Percentiles rank a stretch among this genome's conserved stretches.
Conservation (phyloP, 2,329 filamentous ascomycete genomes). For the Parastagonospora nodorum region DNA sequence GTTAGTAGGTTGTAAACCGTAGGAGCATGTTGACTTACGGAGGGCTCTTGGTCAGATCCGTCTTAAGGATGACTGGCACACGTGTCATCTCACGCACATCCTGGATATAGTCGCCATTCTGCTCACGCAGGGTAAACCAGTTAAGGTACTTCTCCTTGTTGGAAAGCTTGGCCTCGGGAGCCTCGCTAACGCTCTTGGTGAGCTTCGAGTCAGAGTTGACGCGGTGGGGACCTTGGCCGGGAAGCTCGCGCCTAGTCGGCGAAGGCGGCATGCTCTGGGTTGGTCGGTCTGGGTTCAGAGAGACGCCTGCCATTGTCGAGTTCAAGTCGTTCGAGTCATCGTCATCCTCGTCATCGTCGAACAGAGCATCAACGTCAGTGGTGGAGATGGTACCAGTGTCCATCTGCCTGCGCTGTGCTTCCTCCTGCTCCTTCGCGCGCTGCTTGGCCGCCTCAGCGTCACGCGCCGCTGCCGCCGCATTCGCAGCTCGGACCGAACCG, state of each 20-base stretch:
- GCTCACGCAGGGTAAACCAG: constrained; percentile 86
- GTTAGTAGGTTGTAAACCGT: constrained; percentile 17
- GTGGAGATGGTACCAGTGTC: constrained; percentile 94
- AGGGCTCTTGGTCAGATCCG: constrained; percentile 96
- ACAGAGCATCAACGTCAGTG: constrained; percentile 92
- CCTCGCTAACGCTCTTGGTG: constrained; percentile 67
- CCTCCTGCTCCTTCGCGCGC: constrained; percentile 83
- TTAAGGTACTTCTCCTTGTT: constrained; percentile 97
- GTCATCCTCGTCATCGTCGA: constrained; percentile 84
- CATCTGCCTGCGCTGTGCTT: constrained; percentile 89
- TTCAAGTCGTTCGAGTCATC: constrained; percentile 81
- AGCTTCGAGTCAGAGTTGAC: constrained; percentile 95
- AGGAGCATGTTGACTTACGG: constrained; percentile 72
- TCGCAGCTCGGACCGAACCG: constrained; percentile 72
- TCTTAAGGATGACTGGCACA: constrained; percentile 97
- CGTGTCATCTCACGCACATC: constrained; percentile 98
- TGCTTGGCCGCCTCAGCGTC: constrained; percentile 83
- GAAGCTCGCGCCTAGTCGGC: constrained; percentile 75
- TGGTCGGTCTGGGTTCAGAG: constrained; percentile 78
- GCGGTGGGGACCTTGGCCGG: constrained; percentile 74
- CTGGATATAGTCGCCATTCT: constrained; percentile 95
- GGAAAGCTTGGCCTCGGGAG: constrained; percentile 77
- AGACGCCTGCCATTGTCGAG: constrained; percentile 91
- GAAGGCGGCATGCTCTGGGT: constrained; percentile 96
- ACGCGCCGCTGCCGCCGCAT: constrained; percentile 75